These are phyloP conservation scores for Ustilago curta DNA, from an alignment of 1,284 basidiomycete genomes.

Conservation along the genomic window DNA sequence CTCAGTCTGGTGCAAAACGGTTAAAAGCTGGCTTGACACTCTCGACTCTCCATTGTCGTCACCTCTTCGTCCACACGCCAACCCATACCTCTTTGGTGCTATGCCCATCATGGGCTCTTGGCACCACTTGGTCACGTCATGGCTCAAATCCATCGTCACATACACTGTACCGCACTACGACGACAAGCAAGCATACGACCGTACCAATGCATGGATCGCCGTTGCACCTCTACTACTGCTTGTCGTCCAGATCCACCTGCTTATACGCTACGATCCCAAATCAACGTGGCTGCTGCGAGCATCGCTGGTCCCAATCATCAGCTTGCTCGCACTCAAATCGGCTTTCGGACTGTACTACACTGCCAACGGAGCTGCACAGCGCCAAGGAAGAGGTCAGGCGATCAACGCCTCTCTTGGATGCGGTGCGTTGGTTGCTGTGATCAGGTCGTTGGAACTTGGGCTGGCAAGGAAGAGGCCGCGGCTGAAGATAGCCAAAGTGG, in stretches of 20 bases:
- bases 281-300: slow-evolving; percentile 22
- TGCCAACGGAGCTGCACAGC: slow-evolving; percentile 19
- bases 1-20: no score
- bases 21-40: no score
- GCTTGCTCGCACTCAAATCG: slow-evolving; percentile 18
- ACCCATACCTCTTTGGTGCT: background rate
- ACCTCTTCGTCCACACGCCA: background rate
- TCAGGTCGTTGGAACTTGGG: slow-evolving; percentile 25
- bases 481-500: slow-evolving; percentile 11
- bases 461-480: slow-evolving; percentile 10
- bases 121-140: background rate
- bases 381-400: slow-evolving; percentile 29
- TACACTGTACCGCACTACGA: slow-evolving; percentile 36
- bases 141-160: background rate
- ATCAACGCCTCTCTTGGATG: slow-evolving; percentile 28
- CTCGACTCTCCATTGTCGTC: background rate
- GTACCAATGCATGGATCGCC: slow-evolving; percentile 17
- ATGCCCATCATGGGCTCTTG: background rate
- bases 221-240: slow-evolving; percentile 15
- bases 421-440: slow-evolving; percentile 9
- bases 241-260: slow-evolving; percentile 36
- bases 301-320: slow-evolving; percentile 26
- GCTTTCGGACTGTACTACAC: slow-evolving; percentile 27
- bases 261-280: slow-evolving; percentile 26
- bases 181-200: slow-evolving; percentile 25